Conservation (phyloP, 2,329 filamentous ascomycete genomes). For the Xylaria sp. region DNA sequence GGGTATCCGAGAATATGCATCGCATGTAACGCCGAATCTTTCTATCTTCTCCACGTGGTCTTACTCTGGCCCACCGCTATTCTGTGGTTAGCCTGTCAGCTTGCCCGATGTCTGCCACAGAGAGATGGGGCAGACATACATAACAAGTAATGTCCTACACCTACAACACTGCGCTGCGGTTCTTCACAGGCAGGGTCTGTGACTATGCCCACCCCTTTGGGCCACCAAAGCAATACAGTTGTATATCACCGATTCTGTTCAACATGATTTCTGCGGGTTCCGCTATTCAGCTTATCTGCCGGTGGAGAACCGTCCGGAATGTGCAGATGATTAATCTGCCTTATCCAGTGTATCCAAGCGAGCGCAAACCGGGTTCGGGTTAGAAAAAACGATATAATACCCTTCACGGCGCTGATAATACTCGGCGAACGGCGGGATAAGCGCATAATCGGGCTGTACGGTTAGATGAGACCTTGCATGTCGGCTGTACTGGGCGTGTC, state of each 20-base stretch:
- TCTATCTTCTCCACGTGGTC: no score
- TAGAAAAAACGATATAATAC: not conserved
- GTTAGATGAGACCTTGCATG: not conserved
- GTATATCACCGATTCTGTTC: not conserved
- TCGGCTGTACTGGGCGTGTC: slow-evolving; percentile 13
- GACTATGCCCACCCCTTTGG: not conserved
- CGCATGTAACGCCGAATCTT: not conserved
- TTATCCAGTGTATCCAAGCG: slow-evolving; percentile 30
- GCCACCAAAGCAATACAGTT: not conserved
- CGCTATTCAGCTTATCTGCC: not conserved
- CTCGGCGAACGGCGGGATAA: not conserved
- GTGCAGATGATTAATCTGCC: not conserved
- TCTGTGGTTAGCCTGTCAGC: not conserved
- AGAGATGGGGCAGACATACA: not conserved
- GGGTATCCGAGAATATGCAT: not conserved
- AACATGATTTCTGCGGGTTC: no score
- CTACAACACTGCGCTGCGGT: not conserved
- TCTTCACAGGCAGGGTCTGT: not conserved
- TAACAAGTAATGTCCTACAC: not conserved
- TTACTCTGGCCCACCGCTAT: not conserved
- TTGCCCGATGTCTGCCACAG: not conserved
- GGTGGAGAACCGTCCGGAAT: not conserved
- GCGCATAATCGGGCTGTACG: not conserved
- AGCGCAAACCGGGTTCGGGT: not conserved
- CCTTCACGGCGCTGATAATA: not conserved